Evolutionary conservation across 202 grass and related monocot genomes (phyloP).

Genomic region (Panicum virgatum): DNA sequence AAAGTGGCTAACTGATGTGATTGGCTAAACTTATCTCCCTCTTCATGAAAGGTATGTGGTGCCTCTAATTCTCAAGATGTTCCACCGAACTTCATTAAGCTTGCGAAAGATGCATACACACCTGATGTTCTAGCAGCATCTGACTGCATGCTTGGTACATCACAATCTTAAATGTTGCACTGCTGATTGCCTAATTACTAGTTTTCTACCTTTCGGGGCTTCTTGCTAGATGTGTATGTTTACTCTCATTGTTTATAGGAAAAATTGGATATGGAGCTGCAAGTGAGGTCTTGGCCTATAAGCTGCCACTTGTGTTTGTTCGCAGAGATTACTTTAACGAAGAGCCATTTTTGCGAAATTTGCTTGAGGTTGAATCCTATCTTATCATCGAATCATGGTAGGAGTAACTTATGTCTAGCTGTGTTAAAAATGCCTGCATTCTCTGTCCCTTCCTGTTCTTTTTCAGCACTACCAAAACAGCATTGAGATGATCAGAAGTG

Average conservation of each 20-base stretch:
- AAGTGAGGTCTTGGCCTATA: constrained; percentile 95
- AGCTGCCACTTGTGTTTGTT: constrained; percentile 91
- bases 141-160: constrained; percentile 98
- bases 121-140: constrained; percentile 98
- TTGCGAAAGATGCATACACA: constrained; percentile 91
- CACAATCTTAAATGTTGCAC: constrained; percentile 25
- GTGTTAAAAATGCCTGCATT: constrained; percentile 28
- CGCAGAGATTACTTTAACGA: constrained; percentile 98
- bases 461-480: constrained; percentile 74
- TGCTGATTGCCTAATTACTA: background rate
- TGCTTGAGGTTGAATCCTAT: constrained; percentile 84
- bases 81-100: constrained; percentile 91
- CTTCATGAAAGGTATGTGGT: constrained; percentile 80
- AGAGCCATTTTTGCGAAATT: constrained; percentile 92
- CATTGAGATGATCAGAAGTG: constrained; percentile 91
- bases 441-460: constrained; percentile 10
- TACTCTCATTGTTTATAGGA: constrained; percentile 50
- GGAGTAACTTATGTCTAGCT: background rate
- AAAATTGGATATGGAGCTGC: constrained; percentile 98
- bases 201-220: constrained; percentile 1
- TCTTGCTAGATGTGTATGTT: constrained; percentile 26
- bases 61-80: constrained; percentile 87
- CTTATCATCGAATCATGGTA: constrained; percentile 19
- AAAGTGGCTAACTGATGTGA: background rate
- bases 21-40: constrained; percentile 23